Base-by-base conservation (phyloP, 495 filamentous ascomycete genomes). In the Letharia columbiana region DNA sequence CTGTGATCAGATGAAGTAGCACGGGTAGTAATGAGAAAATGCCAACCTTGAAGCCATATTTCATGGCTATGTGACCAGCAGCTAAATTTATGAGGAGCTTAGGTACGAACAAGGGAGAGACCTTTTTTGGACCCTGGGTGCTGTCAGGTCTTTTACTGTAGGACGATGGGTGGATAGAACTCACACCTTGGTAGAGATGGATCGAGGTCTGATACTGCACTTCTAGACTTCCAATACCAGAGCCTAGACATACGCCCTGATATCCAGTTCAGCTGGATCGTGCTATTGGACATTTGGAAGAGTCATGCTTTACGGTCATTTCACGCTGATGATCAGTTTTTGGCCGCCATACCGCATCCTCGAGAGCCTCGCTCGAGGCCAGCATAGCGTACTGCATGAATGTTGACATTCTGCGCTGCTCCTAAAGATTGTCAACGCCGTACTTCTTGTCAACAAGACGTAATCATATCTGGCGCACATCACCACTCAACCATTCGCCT, bases 11-110 rank as follows among this genome's bases (percentile, higher is more conserved):
- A 18, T 17, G 13, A 4, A 52, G 47, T n/a, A 41, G 10, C 6
- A 17, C 31, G 13, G 10, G 35, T 61, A 41, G 13, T 47, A 33
- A 50, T 7, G 31, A 13, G 54, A 17, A 44, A 28, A 44, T 12
- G 52, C 57, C 68, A 39, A 86, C 85, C 75, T 85, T 87, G 72
- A 98, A 86, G n/a, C 90, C 89, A 78, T 92, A 86, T 71, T 86
- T 89, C 86, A 97, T 96, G 39, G 92, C 90, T 61, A 98, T 87
- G 75, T 98, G 92, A 0, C 94, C 94, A 18, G 94, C 94, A 2
- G 88, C 94, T 39, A 98, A 82, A 72, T 98, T 98, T 75, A 96
- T 96, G 59, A 98, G 82, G 13, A 98, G 84, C 70, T 89, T 87
- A 3, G 94, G 93, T 17, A 98, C 90, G 72, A 98, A 98, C 11